Base-by-base conservation (phyloP, 495 filamentous ascomycete species). In the Aspergillus coremiiformis region DNA sequence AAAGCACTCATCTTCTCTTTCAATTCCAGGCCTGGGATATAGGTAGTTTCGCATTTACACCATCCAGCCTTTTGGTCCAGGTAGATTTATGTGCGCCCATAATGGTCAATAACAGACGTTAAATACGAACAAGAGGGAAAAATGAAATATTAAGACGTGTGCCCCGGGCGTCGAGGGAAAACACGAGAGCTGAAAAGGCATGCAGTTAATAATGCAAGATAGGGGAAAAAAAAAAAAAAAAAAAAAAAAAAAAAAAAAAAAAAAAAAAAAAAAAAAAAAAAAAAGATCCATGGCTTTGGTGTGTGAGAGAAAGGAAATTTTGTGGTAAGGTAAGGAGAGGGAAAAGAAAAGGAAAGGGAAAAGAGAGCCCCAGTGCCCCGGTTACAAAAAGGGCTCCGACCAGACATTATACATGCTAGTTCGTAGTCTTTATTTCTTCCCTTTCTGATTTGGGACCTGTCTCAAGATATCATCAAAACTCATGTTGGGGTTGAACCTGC, bases 391-490 rank as follows among this genome's bases (percentile, higher is more conserved):
- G 17, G 17, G 17, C 6, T 20, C 29, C 10, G 8, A 30, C 21
- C 23, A 42, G 32, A 30, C 35, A 51, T 24, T 20, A 43, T 51
- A 39, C 48, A 39, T 35, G 37, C 35, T 43, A 12, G 8, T 41
- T 21, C 19, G 15, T 6, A 35, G 37, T 57, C 37, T 49, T 63
- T 57, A 72, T 59, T 72, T 72, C 59, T 73, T 74, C 52, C 67
- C 68, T 49, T 68, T 70, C 47, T 70, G 66, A 44, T 70, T 66
- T 8, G 76, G 72, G 26, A 71, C 68, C 43, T 78, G 67, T 47
- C 61, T 71, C 44, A 79, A 54, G 44, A 79, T 79, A 48, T 77
- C 70, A 44, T 77, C 76, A 56, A 79, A 79, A 47, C 73, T 79
- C 70, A 76, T 76, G 52, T 69, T 76, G 48, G 63, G 72, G 46